Percentiles rank a stretch among this genome's conserved stretches.
Conservation (phyloP, 169 alveolate genomes). For the Eimeria acervulina region DNA sequence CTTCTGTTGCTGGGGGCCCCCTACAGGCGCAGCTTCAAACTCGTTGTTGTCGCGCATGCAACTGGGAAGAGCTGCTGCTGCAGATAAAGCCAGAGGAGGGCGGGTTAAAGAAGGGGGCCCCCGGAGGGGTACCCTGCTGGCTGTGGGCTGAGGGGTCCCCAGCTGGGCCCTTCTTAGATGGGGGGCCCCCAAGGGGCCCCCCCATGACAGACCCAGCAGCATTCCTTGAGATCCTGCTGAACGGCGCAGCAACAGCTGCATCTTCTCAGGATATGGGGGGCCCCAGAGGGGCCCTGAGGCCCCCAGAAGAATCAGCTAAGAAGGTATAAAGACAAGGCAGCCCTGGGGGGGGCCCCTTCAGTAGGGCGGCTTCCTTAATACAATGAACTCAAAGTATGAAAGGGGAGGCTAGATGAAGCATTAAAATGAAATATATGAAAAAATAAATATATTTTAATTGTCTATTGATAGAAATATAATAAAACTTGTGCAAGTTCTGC, state of each 20-base stretch:
- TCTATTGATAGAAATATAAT: not conserved
- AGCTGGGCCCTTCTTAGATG: not conserved
- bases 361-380: not conserved
- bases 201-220: no score
- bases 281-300: not conserved
- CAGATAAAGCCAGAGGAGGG: no score
- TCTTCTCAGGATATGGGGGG: not conserved
- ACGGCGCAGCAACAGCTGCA: not conserved
- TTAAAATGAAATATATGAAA: no score
- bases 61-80: no score
- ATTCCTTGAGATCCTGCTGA: not conserved
- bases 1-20: not conserved
- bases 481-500: not conserved
- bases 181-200: constrained; percentile 5
- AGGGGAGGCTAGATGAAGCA: no score
- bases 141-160: not conserved
- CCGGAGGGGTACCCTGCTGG: not conserved
- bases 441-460: not conserved
- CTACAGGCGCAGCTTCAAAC: no score
- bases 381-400: no score
- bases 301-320: not conserved
- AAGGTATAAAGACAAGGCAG: not conserved
- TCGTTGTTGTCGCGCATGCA: no score
- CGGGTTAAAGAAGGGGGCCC: no score
- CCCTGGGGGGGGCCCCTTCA: not conserved